Evolutionary conservation across 768 basidiomycete genomes (phyloP).

Genomic region (Agaricus sinodeliciosus): DNA sequence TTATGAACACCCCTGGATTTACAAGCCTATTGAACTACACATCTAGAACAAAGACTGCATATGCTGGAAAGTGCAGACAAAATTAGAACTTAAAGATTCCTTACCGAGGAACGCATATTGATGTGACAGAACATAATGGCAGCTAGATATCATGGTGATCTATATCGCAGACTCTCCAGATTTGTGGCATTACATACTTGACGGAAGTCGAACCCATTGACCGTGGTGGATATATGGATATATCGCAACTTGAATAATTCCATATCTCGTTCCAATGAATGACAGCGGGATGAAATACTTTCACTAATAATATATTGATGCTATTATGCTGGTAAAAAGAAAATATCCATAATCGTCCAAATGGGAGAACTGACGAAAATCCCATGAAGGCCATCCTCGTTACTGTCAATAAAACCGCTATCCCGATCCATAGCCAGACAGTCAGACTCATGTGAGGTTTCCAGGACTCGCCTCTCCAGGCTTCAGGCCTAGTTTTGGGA

Average conservation of each 20-base stretch:
- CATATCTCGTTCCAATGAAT: constrained; percentile 47
- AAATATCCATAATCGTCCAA: neutral
- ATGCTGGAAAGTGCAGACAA: constrained; percentile 17
- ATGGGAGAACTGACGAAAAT: constrained; percentile 35
- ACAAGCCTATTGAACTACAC: constrained; percentile 15
- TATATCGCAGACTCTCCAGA: no score
- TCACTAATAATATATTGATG: constrained; percentile 51
- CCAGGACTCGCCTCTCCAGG: constrained; percentile 8
- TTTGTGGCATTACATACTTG: constrained; percentile 29
- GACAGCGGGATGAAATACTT: constrained; percentile 38
- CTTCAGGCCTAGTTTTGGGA: constrained; percentile 25
- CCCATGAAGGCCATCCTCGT: constrained; percentile 37
- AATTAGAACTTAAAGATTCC: constrained; percentile 21
- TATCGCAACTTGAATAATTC: no score
- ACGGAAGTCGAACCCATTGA: constrained; percentile 49
- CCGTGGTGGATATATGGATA: constrained; percentile 52
- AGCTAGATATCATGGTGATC: no score
- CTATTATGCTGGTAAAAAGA: constrained; percentile 12
- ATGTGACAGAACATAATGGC: constrained; percentile 17
- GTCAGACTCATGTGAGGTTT: constrained; percentile 18
- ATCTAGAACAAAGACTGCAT: constrained; percentile 17
- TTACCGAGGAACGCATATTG: constrained; percentile 12
- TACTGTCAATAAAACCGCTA: constrained; percentile 32
- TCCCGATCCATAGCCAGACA: no score
- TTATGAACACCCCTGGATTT: no score